Percentiles rank a stretch among this genome's conserved stretches.
Evolutionary conservation across 2,329 filamentous ascomycete genomes (phyloP).

Genomic region (Phoma herbarum): DNA sequence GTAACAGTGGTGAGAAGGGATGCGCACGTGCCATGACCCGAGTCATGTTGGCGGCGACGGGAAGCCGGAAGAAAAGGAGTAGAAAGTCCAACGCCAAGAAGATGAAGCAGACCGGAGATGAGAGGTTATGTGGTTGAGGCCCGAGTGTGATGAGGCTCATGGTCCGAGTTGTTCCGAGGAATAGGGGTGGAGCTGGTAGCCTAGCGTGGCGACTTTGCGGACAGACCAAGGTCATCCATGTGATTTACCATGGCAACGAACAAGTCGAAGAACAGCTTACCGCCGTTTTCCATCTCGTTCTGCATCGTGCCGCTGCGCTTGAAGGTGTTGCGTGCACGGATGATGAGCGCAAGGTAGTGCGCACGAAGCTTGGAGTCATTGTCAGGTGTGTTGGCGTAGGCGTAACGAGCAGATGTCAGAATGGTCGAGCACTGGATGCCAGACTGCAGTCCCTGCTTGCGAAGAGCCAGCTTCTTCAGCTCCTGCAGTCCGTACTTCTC

Average conservation of each 20-base stretch:
- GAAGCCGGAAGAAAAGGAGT: slow-evolving; percentile 22
- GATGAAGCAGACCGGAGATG: slow-evolving; percentile 28
- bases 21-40: slow-evolving; percentile 26
- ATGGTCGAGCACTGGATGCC: slow-evolving; percentile 87
- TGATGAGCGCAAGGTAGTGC: slow-evolving; percentile 92
- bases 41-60: slow-evolving; percentile 24
- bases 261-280: slow-evolving; percentile 89
- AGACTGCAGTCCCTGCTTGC: slow-evolving; percentile 88
- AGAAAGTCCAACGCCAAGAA: slow-evolving; percentile 13
- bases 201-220: slow-evolving; percentile 44
- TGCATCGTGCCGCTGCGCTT: slow-evolving; percentile 96
- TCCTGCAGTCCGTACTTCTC: slow-evolving; percentile 84
- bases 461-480: slow-evolving; percentile 82
- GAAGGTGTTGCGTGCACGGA: slow-evolving; percentile 85
- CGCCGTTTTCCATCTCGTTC: slow-evolving; percentile 88
- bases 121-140: slow-evolving; percentile 18
- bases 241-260: slow-evolving; percentile 95
- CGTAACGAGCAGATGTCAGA: slow-evolving; percentile 84
- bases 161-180: slow-evolving; percentile 12
- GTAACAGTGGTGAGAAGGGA: slow-evolving; percentile 29
- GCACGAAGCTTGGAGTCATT: slow-evolving; percentile 89
- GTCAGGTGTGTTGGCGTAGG: slow-evolving; percentile 88
- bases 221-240: slow-evolving; percentile 59
- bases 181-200: slow-evolving; percentile 23
- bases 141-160: slow-evolving; percentile 13